Evolutionary conservation across 108 stramenopile genomes (phyloP), one percentile per base, ranked within the genome.

Genomic region (Skeletonema potamos): DNA sequence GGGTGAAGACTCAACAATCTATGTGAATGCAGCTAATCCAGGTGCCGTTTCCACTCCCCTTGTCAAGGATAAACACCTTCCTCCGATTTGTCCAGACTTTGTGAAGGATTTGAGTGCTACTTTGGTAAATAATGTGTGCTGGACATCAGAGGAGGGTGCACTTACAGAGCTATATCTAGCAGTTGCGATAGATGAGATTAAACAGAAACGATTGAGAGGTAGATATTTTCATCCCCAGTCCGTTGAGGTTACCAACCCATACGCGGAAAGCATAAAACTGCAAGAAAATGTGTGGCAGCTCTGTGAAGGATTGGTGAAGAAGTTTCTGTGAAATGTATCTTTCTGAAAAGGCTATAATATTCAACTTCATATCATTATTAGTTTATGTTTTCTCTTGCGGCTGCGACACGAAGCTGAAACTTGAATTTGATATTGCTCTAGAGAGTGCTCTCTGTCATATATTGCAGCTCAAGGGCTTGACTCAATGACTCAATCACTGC

Each of bases 141-240:
- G 86, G 86, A 58, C 70, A 5, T 11, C 74, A 15, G 70, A 71
- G 28, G 86, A 87, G n/a, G 86, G 84, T 6, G 84, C 86, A 28
- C 58, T 85, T 48, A 87, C 86, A 1, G 46, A 57, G 24, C 61
- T 85, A 0, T 87, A 64, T 71, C 61, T 85, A 1, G 86, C 69
- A 11, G 71, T 64, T 15, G 71, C 70, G 20, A 65, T 48, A 0
- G 65, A 73, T 18, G 58, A 70, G 5, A 58, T 84, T 27, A 12
- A 34, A 32, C 22, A 56, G 13, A 66, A 85, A 7, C 37, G 80
- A 55, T 70, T 87, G 34, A 79, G 86, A 15, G 86, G 86, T 10
- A 62, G 43, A 39, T 85, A 87, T 58, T 87, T 64, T 70, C 86
- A 87, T 70, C 86, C 86, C 0, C 86, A 86, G 41, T 44, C 71